Base-by-base conservation (phyloP, 768 basidiomycete species). In the Naganishia onofrii region DNA sequence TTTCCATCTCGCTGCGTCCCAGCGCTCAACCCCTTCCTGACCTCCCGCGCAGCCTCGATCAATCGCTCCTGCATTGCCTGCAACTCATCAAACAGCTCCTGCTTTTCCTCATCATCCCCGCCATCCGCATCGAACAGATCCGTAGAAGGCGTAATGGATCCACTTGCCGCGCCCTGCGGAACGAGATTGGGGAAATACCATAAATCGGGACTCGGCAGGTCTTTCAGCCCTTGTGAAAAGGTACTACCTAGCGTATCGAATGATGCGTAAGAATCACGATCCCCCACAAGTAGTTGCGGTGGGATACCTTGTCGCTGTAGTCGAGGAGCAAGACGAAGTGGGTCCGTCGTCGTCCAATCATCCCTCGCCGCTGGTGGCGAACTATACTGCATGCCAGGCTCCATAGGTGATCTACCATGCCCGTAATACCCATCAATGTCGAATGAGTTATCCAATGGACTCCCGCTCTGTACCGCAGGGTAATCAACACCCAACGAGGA, bases 371-470 rank as follows among this genome's bases (percentile, higher is more conserved):
- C 15, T 12, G 32, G 26, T 38, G 17, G 8, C 57, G 34, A 19
- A 19, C 34, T 3, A 29, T 31, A 28, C 23, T 44, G 38, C 23
- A 42, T 42, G 2, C 21, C 42, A 15, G 36, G 23, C n/a, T 63
- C 60, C n/a, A 26, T 42, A 4, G 60, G 60, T 10, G 60, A 63
- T 63, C 60, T 38, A 9, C 42, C 60, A 9, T 21, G 23, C 4
- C 68, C 68, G 28, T 69, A 69, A 36, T 69, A 69, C 17, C 68
- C 68, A 31, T 46, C 46, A 12, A 69, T 60, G 48, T 69, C 68
- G n/a, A 69, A 69, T 5, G 68, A 46, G 31, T n/a, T 17, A 57
- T 68, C 67, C 21, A 55, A 31, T 3, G 68, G 68, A 52, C 68
- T 69, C 28, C 21, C 60, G 15, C 54, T 26, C 29, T 29, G 54